A percentile compares a stretch with the other conserved stretches of the same genome.
Conservation (phyloP, 805 yeast species). For the Saccharomycopsis capsularis region DNA sequence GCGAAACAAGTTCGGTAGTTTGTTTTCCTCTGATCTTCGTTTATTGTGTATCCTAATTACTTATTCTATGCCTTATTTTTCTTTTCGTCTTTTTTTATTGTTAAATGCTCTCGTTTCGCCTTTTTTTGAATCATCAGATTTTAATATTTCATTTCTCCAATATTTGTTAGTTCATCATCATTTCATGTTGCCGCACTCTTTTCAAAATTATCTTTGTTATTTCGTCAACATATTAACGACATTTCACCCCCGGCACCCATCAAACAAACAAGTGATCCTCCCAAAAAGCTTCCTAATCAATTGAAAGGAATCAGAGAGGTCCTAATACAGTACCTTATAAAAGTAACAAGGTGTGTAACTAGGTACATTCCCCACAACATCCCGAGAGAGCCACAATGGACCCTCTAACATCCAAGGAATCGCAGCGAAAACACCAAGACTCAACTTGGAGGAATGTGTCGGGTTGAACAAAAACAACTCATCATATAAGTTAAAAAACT, state of each 20-base stretch:
- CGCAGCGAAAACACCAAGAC: neutral
- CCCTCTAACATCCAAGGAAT: neutral
- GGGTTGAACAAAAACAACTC: slow-evolving; percentile 7
- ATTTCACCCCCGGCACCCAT: too few species aligned
- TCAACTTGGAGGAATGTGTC: slow-evolving; percentile 9
- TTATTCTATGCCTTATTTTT: too few species aligned
- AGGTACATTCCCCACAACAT: slow-evolving; percentile 7
- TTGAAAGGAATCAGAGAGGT: slow-evolving; percentile 4
- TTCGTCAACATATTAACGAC: too few species aligned
- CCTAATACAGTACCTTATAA: slow-evolving; percentile 1
- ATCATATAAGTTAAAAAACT: slow-evolving; percentile 10
- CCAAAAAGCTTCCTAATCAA: slow-evolving; percentile 1
- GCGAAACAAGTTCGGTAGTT: too few species aligned
- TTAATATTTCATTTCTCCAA: neutral
- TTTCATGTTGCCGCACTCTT: too few species aligned
- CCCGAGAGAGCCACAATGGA: neutral
- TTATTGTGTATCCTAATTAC: too few species aligned
- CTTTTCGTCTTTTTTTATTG: neutral
- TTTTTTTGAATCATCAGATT: neutral
- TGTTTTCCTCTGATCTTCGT: too few species aligned
- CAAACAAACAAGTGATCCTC: too few species aligned
- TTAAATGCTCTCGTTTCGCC: neutral
- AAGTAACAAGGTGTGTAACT: slow-evolving; percentile 11
- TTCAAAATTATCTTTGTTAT: too few species aligned
- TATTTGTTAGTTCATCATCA: neutral